A percentile compares a stretch with the other conserved stretches of the same genome.
phyloP scores from a whole-genome alignment of 2,329 filamentous ascomycete genomes.

The Phyllosticta capitalensis region DNA sequence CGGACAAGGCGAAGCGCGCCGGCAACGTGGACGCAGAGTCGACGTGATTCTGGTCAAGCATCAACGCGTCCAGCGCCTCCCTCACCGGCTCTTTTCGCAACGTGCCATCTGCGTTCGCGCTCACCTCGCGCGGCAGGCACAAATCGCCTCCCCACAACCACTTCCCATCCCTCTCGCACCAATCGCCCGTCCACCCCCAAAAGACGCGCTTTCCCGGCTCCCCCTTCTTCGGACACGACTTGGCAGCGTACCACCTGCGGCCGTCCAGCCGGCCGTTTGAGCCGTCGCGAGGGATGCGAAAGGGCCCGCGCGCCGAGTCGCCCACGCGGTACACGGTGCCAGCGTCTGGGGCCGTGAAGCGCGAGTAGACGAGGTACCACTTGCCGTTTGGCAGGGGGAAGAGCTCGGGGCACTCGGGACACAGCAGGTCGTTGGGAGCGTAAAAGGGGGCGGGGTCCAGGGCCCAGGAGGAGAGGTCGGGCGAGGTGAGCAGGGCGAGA shows the following conservation, averaged over 20 bases:
- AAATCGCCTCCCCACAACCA: constrained; percentile 33
- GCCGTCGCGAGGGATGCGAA: constrained; percentile 21
- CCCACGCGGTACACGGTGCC: constrained; percentile 30
- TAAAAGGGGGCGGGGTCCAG: constrained; percentile 24
- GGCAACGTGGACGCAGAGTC: background rate
- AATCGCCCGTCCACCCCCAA: constrained; percentile 30
- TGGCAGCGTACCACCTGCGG: constrained; percentile 30
- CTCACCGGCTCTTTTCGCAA: constrained; percentile 16
- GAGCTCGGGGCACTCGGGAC: constrained; percentile 31
- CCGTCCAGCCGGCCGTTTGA: constrained; percentile 28
- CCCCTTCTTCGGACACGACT: constrained; percentile 19
- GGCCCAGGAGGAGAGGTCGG: constrained; percentile 24
- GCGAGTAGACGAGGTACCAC: constrained; percentile 23
- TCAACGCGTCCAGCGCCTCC: constrained; percentile 6
- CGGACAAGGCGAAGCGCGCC: background rate
- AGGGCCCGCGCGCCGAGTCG: constrained; percentile 27
- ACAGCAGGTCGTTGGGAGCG: constrained; percentile 28
- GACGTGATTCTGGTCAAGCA: no score
- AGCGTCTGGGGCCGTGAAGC: constrained; percentile 24
- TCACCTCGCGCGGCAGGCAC: constrained; percentile 24
- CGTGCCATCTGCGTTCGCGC: constrained; percentile 19
- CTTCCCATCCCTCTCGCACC: constrained; percentile 24
- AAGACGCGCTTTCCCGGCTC: constrained; percentile 22
- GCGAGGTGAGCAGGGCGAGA: constrained; percentile 28
- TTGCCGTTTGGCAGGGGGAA: constrained; percentile 27